Percentiles rank a stretch among this genome's conserved stretches.
Conservation (phyloP, 140 eudicot species). For the Oenanthe javanica region DNA sequence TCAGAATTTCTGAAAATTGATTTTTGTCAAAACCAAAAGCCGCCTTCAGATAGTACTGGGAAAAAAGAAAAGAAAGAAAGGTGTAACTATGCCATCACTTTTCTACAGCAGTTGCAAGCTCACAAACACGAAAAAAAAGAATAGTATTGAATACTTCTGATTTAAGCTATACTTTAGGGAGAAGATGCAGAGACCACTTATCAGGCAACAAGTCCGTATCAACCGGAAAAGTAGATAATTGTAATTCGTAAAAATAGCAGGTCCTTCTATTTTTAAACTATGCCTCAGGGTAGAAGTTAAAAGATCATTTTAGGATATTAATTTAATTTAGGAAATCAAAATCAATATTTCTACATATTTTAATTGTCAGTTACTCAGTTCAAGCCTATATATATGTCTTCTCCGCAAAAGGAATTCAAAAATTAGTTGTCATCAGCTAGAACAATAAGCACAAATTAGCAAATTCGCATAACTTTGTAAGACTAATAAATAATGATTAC, state of each 20-base stretch:
- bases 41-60: slow-evolving; percentile 84
- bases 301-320: not conserved
- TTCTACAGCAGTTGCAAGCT: not conserved
- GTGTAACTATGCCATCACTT: not conserved
- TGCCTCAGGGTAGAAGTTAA: not conserved
- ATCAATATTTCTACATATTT: not conserved
- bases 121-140: not conserved
- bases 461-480: not conserved
- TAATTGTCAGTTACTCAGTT: not conserved
- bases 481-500: not conserved
- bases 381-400: not conserved
- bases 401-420: not conserved
- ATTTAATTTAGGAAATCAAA: not conserved
- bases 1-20: slow-evolving; percentile 80
- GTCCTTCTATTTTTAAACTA: not conserved
- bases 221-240: not conserved
- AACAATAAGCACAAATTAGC: not conserved
- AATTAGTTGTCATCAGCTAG: not conserved
- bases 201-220: not conserved
- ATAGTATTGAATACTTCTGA: not conserved
- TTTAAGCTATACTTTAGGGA: not conserved
- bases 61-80: not conserved
- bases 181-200: not conserved
- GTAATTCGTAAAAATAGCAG: not conserved
- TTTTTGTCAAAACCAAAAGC: slow-evolving; percentile 90